phyloP scores from a whole-genome alignment of 2,329 filamentous ascomycete species.

The Balansia obtecta region DNA sequence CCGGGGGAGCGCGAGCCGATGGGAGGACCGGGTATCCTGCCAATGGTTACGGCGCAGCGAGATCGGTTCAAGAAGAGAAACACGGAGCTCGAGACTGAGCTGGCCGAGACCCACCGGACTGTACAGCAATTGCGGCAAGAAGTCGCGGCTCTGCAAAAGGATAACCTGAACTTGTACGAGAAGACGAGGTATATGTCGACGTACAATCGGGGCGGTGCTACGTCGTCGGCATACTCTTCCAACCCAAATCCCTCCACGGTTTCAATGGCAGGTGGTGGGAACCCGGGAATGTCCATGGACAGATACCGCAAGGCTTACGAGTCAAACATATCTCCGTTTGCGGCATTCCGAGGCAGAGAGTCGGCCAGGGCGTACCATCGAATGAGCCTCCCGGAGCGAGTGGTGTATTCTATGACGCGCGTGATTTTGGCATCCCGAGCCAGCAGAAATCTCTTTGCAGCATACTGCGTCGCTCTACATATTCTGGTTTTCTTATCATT shows the following conservation, averaged over 20 bases:
- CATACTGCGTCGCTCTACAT: constrained; percentile 82
- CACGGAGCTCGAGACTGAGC: constrained; percentile 74
- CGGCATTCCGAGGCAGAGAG: constrained; percentile 88
- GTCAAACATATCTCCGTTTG: constrained; percentile 88
- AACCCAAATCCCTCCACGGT: constrained; percentile 69
- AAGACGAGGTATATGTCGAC: constrained; percentile 94
- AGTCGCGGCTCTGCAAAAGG: constrained; percentile 82
- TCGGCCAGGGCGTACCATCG: constrained; percentile 80
- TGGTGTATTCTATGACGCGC: constrained; percentile 80
- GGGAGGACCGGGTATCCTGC: constrained; percentile 77
- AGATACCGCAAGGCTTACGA: constrained; percentile 89
- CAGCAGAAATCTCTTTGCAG: constrained; percentile 87
- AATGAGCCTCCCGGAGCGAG: constrained; percentile 83
- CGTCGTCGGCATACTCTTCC: constrained; percentile 51
- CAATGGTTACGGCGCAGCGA: constrained; percentile 95
- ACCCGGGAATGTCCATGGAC: constrained; percentile 58
- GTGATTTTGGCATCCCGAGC: constrained; percentile 83
- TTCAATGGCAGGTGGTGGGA: constrained; percentile 40
- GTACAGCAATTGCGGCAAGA: constrained; percentile 84
- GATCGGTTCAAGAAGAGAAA: constrained; percentile 98
- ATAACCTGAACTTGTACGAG: constrained; percentile 92
- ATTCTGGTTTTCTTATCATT: constrained; percentile 75
- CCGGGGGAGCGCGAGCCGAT: constrained; percentile 46
- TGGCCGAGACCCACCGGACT: constrained; percentile 70
- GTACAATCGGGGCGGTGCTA: constrained; percentile 62